Conservation (phyloP, 495 filamentous ascomycete genomes). For the Penicillium nucicola region DNA sequence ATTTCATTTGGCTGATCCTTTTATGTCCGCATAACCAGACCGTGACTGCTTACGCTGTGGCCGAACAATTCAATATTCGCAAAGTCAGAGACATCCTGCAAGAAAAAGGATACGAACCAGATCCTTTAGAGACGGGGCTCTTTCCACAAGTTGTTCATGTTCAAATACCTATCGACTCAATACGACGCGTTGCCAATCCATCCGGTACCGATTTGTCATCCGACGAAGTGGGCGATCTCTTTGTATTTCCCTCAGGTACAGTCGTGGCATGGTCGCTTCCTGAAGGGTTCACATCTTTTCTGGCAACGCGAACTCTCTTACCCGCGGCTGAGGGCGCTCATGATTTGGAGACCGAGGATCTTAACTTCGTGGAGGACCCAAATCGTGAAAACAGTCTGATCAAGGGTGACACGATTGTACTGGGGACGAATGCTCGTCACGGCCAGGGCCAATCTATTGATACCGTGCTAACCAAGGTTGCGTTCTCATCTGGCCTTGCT, state of each 20-base stretch:
- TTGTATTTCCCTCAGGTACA: slow-evolving; percentile 97
- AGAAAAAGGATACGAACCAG: slow-evolving; percentile 63
- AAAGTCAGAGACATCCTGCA: slow-evolving; percentile 66
- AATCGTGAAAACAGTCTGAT: slow-evolving; percentile 73
- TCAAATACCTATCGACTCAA: slow-evolving; percentile 54
- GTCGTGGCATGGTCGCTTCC: slow-evolving; percentile 87
- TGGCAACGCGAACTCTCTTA: slow-evolving; percentile 71
- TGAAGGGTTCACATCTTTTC: slow-evolving; percentile 61
- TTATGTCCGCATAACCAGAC: slow-evolving; percentile 41
- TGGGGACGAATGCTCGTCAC: slow-evolving; percentile 64
- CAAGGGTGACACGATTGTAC: slow-evolving; percentile 81
- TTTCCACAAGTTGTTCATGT: slow-evolving; percentile 67
- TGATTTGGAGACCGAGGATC: slow-evolving; percentile 76
- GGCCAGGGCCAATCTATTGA: slow-evolving; percentile 51
- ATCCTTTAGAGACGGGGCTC: slow-evolving; percentile 58
- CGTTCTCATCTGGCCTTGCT: slow-evolving; percentile 93
- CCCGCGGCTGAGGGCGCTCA: slow-evolving; percentile 76
- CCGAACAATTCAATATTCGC: slow-evolving; percentile 81
- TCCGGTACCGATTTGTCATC: slow-evolving; percentile 55
- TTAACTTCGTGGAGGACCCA: slow-evolving; percentile 80
- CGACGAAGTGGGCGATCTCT: slow-evolving; percentile 77
- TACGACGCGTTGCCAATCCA: slow-evolving; percentile 47
- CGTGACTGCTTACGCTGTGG: slow-evolving; percentile 79
- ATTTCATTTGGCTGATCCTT: slow-evolving; percentile 20
- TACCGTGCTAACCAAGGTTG: slow-evolving; percentile 86